phyloP scores from a whole-genome alignment of 176 grass and related monocot genomes.

The Themeda triandra region DNA sequence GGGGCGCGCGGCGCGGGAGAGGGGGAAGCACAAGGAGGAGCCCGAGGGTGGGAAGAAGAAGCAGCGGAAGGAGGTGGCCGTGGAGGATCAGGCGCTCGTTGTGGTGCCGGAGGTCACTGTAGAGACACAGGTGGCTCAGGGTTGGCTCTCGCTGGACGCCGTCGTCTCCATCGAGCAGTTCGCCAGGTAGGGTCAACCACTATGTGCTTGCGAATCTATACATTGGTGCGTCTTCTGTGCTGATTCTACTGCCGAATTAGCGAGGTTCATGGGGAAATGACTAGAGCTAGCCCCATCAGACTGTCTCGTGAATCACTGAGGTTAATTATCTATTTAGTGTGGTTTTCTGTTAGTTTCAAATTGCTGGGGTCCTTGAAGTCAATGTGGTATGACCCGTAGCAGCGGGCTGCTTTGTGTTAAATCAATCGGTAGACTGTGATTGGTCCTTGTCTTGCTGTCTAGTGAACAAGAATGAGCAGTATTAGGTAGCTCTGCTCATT shows the following conservation, averaged over 20 bases:
- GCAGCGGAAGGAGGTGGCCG: constrained; percentile 31
- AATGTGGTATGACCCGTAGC: not conserved
- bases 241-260: not conserved
- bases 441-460: not conserved
- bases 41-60: constrained; percentile 35
- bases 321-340: not conserved
- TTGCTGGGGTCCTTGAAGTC: constrained; percentile 1
- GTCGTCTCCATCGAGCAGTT: constrained; percentile 88
- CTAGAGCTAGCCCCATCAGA: constrained; percentile 7
- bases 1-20: constrained; percentile 38
- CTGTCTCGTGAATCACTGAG: no score
- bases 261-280: not conserved
- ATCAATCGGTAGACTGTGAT: not conserved
- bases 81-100: constrained; percentile 58
- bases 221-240: not conserved
- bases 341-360: not conserved
- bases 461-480: not conserved
- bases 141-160: constrained; percentile 66
- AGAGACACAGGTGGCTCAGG: constrained; percentile 46
- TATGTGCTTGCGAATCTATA: not conserved
- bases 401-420: not conserved
- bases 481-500: not conserved
- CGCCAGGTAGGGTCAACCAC: constrained; percentile 47
- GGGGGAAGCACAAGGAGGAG: constrained; percentile 44
- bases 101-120: constrained; percentile 69